Evolutionary conservation across 2,329 filamentous ascomycete genomes (phyloP).

Genomic region (Karstenula rhodostoma): DNA sequence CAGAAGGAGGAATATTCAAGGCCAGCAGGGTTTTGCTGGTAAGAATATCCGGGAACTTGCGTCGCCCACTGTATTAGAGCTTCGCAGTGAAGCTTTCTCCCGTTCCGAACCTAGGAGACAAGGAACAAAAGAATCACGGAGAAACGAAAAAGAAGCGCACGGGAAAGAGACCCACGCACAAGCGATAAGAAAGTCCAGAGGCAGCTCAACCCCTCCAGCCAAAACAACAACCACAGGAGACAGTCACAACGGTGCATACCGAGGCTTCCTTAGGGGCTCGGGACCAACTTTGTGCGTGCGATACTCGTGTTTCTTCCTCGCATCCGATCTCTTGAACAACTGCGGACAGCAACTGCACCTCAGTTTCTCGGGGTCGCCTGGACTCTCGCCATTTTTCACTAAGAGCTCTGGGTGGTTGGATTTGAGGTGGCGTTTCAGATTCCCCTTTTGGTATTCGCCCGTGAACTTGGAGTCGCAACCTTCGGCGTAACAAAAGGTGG

Average conservation of each 20-base stretch:
- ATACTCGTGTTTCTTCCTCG: slow-evolving; percentile 27
- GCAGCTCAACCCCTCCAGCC: not conserved
- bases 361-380: not conserved
- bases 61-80: too few relatives aligned
- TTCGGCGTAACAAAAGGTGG: not conserved
- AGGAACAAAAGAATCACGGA: not conserved
- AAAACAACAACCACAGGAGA: not conserved
- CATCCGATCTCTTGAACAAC: slow-evolving; percentile 21
- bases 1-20: too few relatives aligned
- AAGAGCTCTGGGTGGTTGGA: slow-evolving; percentile 5
- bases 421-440: slow-evolving; percentile 20
- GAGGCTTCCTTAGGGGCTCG: too few relatives aligned
- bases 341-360: slow-evolving; percentile 18
- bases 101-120: not conserved
- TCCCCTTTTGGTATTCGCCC: slow-evolving; percentile 18
- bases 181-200: not conserved
- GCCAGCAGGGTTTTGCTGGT: too few relatives aligned
- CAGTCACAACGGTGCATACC: too few relatives aligned
- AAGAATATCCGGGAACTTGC: too few relatives aligned
- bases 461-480: not conserved
- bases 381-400: not conserved
- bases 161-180: not conserved
- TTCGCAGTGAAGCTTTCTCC: too few relatives aligned
- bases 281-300: slow-evolving; percentile 15
- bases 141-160: not conserved